phyloP scores from a whole-genome alignment of 2,329 filamentous ascomycete genomes.

The Fulvia fulva region DNA sequence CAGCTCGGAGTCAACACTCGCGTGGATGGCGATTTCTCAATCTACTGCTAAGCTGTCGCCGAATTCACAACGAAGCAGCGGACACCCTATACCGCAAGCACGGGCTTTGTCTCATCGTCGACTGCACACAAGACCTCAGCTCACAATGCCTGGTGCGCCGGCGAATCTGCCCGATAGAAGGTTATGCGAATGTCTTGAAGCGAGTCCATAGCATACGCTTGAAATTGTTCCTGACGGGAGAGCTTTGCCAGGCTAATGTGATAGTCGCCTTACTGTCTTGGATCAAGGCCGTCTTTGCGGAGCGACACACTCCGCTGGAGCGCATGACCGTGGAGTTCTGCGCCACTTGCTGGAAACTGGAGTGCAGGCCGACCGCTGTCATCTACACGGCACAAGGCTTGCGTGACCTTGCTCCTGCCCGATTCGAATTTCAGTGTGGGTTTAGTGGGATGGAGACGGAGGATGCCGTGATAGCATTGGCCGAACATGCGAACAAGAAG shows the following conservation, averaged over 20 bases:
- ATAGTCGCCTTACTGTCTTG: background rate
- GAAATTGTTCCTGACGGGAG: background rate
- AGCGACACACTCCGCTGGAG: background rate
- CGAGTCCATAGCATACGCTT: background rate
- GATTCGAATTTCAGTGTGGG: conserved; percentile 11
- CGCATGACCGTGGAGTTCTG: conserved; percentile 4
- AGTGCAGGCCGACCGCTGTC: conserved; percentile 3
- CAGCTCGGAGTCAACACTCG: background rate
- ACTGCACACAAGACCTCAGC: background rate
- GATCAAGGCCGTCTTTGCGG: conserved; percentile 3
- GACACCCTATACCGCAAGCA: conserved; percentile 6
- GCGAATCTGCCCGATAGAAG: background rate
- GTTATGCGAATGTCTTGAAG: conserved; percentile 2
- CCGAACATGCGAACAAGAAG: background rate
- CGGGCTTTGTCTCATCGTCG: background rate
- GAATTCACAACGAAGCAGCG: conserved; percentile 2
- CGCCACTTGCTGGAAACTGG: background rate
- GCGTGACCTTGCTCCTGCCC: conserved; percentile 1
- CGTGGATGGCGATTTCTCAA: background rate
- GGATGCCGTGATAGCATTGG: conserved; percentile 6
- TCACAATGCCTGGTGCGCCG: background rate
- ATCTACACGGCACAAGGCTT: conserved; percentile 14
- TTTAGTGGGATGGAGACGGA: conserved; percentile 8
- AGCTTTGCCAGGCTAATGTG: background rate
- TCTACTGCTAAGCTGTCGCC: conserved; percentile 2